Conservation (phyloP, 768 basidiomycete genomes). For the Podaxis sp. region DNA sequence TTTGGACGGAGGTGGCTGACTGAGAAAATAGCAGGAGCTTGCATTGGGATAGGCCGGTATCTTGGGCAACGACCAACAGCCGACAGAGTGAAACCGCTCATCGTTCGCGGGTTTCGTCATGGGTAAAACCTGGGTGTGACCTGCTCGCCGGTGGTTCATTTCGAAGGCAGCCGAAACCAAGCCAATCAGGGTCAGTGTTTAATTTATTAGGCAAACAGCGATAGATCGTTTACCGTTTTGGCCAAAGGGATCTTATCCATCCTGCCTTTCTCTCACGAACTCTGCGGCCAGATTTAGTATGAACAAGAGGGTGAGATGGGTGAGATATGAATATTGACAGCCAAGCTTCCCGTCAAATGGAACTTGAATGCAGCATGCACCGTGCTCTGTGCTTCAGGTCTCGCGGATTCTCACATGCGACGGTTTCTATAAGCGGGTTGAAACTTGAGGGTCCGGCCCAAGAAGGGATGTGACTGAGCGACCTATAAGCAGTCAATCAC, state of each 20-base stretch:
- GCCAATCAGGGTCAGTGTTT: conserved; percentile 2
- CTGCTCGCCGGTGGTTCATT: conserved; percentile 12
- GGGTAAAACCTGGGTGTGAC: conserved; percentile 4
- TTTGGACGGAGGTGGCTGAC: not conserved
- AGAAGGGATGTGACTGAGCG: not conserved
- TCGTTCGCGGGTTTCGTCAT: conserved; percentile 2
- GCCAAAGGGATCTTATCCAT: conserved; percentile 9
- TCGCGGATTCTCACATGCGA: not conserved
- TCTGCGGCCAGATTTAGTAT: conserved; percentile 2
- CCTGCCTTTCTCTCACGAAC: conserved; percentile 5
- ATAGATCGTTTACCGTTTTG: conserved; percentile 5
- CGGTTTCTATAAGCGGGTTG: not conserved
- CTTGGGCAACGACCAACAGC: not conserved
- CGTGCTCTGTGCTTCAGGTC: not conserved
- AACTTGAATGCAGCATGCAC: not conserved
- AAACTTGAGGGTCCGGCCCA: not conserved
- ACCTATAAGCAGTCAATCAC: not conserved
- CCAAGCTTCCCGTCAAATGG: conserved; percentile 5
- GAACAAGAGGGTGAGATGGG: not conserved
- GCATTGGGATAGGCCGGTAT: not conserved
- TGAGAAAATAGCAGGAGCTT: not conserved
- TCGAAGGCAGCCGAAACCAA: conserved; percentile 7
- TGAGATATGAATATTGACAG: not conserved
- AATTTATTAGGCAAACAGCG: not conserved
- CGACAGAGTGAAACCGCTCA: not conserved